Percentiles rank a stretch among this genome's conserved stretches.
phyloP scores from a whole-genome alignment of 2,329 filamentous ascomycete species.

The Fusarium algeriense region DNA sequence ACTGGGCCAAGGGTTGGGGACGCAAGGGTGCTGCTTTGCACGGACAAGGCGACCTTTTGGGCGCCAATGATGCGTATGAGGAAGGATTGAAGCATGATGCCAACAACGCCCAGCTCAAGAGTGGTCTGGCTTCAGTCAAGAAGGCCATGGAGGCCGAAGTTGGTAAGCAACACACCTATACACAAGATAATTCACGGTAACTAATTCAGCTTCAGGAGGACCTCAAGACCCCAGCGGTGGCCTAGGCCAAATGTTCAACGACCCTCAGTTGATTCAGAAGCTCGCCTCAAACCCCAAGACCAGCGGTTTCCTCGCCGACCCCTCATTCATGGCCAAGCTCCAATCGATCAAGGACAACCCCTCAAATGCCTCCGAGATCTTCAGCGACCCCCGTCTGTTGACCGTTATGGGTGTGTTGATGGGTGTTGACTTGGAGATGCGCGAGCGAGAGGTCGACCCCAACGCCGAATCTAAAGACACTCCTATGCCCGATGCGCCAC shows the following conservation, averaged over 20 bases:
- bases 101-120: slow-evolving; percentile 91
- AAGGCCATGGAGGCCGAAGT: slow-evolving; percentile 80
- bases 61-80: slow-evolving; percentile 90
- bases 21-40: slow-evolving; percentile 93
- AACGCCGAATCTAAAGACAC: slow-evolving; percentile 66
- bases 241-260: slow-evolving; percentile 93
- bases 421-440: slow-evolving; percentile 85
- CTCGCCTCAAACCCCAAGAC: slow-evolving; percentile 97
- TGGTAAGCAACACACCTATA: slow-evolving; percentile 43
- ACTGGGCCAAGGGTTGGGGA: slow-evolving; percentile 98
- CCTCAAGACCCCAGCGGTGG: slow-evolving; percentile 75
- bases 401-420: slow-evolving; percentile 94
- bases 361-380: slow-evolving; percentile 79
- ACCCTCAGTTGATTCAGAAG: slow-evolving; percentile 90
- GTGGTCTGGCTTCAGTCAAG: slow-evolving; percentile 85
- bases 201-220: slow-evolving; percentile 44
- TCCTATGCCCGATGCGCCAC: slow-evolving; percentile 78
- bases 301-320: slow-evolving; percentile 80
- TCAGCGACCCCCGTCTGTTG: slow-evolving; percentile 91
- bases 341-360: slow-evolving; percentile 86
- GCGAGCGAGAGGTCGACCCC: slow-evolving; percentile 51
- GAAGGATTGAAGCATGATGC: slow-evolving; percentile 94
- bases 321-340: slow-evolving; percentile 90
- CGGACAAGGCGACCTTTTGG: slow-evolving; percentile 86
- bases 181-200: not conserved